Base-by-base conservation (phyloP, 768 basidiomycete species). In the Termitomyces sp. region DNA sequence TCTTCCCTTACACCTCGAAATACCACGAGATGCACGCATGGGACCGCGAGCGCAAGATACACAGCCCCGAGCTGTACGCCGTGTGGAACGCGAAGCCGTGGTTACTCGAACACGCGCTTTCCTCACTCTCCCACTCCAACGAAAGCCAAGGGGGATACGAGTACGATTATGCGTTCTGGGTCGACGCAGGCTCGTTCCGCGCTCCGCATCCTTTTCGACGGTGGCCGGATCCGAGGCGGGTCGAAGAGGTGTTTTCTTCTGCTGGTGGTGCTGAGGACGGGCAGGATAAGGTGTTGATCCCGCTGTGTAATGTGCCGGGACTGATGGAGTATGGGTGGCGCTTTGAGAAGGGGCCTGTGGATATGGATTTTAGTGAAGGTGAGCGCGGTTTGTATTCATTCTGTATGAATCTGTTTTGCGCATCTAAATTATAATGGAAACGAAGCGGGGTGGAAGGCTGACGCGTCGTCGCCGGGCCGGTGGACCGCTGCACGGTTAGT, bases 141-240 rank as follows among this genome's bases (percentile, higher is more conserved):
- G 30, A 30, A 30, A 30, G 30, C 30, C 30, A 30, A 3, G 30
- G 30, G 16, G 32, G 58, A n/a, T 70, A 70, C 5, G 54, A 64
- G 10, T 84, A 81, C 57, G 76, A 81, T 24, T 85, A 82, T 67
- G 80, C 76, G 1, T 85, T 86, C 60, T 86, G 83, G 84, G 75
- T 70, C 36, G 83, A 85, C 60, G 82, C 83, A 2, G 82, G 80
- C 7, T 79, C 80, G 58, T 82, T 86, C 62, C 66, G 82, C 14
- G 55, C 65, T 20, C 63, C 70, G 0, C 81, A 84, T 67, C 58
- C 58, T 13, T 85, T 79, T 62, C 56, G 55, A 4, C 43, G 37
- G n/a, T 86, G 84, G 84, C 84, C 83, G 3, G 74, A 79, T 59
- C 64, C 69, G 4, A 57, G 32, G 12, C 69, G 79, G 14, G 71